phyloP scores from a whole-genome alignment of 2,329 filamentous ascomycete genomes.

The Emergomyces pasteurianus region DNA sequence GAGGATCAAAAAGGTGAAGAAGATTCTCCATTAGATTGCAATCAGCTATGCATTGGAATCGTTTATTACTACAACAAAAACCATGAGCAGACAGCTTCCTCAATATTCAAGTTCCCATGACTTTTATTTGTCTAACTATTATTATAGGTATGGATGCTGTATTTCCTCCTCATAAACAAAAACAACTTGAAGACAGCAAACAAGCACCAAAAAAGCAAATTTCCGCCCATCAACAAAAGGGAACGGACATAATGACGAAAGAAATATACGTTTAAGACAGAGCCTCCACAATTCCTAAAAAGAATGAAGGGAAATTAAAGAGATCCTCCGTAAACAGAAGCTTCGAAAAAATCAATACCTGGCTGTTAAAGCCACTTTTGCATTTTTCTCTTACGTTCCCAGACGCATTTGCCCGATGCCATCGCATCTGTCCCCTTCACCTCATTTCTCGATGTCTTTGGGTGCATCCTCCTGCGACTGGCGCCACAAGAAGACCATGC shows the following conservation, averaged over 20 bases:
- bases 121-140: neutral
- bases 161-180: neutral
- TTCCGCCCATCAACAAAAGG: neutral
- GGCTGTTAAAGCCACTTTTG: neutral
- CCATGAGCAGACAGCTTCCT: neutral
- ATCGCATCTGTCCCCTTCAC: neutral
- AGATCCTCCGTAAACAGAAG: neutral
- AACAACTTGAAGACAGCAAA: neutral
- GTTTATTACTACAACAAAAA: neutral
- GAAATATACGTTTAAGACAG: neutral
- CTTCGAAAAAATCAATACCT: neutral
- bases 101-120: neutral
- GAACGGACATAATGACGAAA: neutral
- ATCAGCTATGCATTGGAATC: neutral
- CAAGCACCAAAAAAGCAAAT: neutral
- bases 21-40: no score
- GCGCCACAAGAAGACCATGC: conserved; percentile 51
- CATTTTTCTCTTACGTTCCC: neutral
- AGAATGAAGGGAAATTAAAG: neutral
- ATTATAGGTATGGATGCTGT: neutral
- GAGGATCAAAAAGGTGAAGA: no score
- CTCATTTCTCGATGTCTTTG: conserved; percentile 41
- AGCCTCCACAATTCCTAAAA: neutral
- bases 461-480: conserved; percentile 38
- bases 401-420: neutral